Percentiles rank a stretch among this genome's conserved stretches.
Conservation (phyloP, 441 rosid species). For the Dalechampia spathulata region DNA sequence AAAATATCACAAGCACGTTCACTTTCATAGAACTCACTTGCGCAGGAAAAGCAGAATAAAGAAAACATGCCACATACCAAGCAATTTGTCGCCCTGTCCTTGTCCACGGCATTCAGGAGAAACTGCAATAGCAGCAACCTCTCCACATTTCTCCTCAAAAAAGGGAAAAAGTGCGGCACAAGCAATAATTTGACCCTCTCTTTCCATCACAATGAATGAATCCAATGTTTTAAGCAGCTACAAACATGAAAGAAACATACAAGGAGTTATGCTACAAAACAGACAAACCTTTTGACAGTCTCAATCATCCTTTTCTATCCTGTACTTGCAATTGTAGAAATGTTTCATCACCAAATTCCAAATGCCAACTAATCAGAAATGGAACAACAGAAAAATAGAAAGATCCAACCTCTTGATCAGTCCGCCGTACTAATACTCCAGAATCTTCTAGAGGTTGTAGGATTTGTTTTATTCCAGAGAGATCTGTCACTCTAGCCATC, state of each 20-base stretch:
- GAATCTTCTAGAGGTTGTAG: conserved; percentile 67
- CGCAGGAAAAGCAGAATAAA: neutral
- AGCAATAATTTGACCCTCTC: conserved; percentile 92
- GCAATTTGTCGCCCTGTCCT: conserved; percentile 93
- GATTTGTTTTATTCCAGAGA: conserved; percentile 61
- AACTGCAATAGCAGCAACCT: conserved; percentile 89
- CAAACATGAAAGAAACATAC: conserved; percentile 8
- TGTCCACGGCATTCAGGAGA: conserved; percentile 90
- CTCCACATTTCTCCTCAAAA: conserved; percentile 72
- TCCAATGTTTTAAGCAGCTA: conserved; percentile 59
- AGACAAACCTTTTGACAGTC: neutral
- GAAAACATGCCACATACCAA: conserved; percentile 39
- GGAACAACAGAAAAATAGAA: neutral
- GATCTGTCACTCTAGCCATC: conserved; percentile 60
- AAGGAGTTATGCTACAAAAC: neutral
- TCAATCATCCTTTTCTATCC: neutral
- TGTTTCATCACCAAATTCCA: too few species aligned
- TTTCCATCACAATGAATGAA: conserved; percentile 72
- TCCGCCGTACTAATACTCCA: conserved; percentile 58
- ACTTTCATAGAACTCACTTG: neutral
- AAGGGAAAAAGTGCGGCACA: conserved; percentile 91
- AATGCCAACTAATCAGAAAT: neutral
- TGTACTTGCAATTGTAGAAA: neutral
- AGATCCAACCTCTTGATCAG: conserved; percentile 58
- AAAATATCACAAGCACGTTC: neutral